Evolutionary conservation across 1,284 basidiomycete genomes (phyloP).

Genomic region (Papiliotrema nemorosa): DNA sequence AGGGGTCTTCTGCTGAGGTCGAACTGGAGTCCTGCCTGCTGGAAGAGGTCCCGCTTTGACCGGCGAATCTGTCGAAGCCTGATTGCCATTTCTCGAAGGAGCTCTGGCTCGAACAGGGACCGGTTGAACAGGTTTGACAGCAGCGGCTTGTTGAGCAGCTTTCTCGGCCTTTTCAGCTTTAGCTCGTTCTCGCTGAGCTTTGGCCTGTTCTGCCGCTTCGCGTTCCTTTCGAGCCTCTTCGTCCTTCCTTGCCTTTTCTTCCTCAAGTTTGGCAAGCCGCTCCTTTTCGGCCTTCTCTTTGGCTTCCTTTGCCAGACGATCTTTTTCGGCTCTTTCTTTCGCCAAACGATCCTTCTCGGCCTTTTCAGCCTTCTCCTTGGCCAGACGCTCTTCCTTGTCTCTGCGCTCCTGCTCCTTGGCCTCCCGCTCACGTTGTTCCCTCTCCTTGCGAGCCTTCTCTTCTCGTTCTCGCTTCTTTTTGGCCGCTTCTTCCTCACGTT

Average conservation of each 20-base stretch:
- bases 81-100: slow-evolving; percentile 42
- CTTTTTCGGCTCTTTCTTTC: slow-evolving; percentile 56
- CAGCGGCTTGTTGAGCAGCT: slow-evolving; percentile 7
- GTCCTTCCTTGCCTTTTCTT: slow-evolving; percentile 35
- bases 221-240: slow-evolving; percentile 38
- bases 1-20: slow-evolving; percentile 32
- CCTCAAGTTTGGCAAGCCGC: slow-evolving; percentile 28
- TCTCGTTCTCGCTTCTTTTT: slow-evolving; percentile 33
- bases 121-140: slow-evolving; percentile 3
- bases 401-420: slow-evolving; percentile 61
- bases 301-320: slow-evolving; percentile 2
- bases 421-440: slow-evolving; percentile 23
- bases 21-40: slow-evolving; percentile 52
- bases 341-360: slow-evolving; percentile 61
- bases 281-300: slow-evolving; percentile 56
- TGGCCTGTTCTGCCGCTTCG: slow-evolving; percentile 39
- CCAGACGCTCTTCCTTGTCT: slow-evolving; percentile 56
- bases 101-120: slow-evolving; percentile 1
- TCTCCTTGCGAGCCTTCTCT: slow-evolving; percentile 50
- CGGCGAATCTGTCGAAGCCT: slow-evolving; percentile 68
- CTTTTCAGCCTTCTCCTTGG: slow-evolving; percentile 36
- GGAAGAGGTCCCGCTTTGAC: slow-evolving; percentile 12
- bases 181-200: slow-evolving; percentile 36
- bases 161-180: slow-evolving; percentile 31
- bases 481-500: slow-evolving; percentile 4